Evolutionary conservation across 768 basidiomycete species (phyloP).

Genomic region (Boletus patriciae): DNA sequence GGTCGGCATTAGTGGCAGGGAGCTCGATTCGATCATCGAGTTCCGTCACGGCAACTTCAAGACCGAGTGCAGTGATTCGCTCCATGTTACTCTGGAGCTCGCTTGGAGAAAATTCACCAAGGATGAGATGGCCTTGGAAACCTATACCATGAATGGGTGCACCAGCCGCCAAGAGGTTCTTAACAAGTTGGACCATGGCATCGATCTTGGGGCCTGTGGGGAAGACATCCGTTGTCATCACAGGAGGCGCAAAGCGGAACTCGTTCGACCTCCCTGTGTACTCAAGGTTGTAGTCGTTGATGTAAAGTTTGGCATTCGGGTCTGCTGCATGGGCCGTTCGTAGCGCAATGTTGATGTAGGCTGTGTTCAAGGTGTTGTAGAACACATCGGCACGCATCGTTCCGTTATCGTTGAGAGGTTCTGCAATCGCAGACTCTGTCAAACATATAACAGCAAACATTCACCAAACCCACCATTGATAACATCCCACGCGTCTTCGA

Average conservation of each 20-base stretch:
- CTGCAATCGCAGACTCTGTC: background rate
- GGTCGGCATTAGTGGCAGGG: slow-evolving; percentile 48
- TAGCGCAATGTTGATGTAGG: slow-evolving; percentile 54
- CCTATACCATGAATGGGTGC: slow-evolving; percentile 64
- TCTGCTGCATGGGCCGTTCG: slow-evolving; percentile 32
- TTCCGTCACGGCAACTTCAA: slow-evolving; percentile 70
- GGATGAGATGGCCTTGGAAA: slow-evolving; percentile 59
- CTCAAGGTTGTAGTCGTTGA: slow-evolving; percentile 33
- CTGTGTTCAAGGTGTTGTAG: slow-evolving; percentile 48
- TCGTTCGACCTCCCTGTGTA: slow-evolving; percentile 16
- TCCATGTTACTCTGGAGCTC: slow-evolving; percentile 47
- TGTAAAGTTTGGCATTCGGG: slow-evolving; percentile 34
- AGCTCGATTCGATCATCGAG: slow-evolving; percentile 60
- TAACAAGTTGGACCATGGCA: slow-evolving; percentile 53
- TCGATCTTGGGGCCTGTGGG: slow-evolving; percentile 35
- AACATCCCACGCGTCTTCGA: slow-evolving; percentile 24
- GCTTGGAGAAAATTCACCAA: slow-evolving; percentile 52
- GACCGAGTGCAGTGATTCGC: slow-evolving; percentile 56
- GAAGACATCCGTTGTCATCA: background rate
- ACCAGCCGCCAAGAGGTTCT: slow-evolving; percentile 44
- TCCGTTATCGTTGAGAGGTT: slow-evolving; percentile 52
- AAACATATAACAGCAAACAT: background rate
- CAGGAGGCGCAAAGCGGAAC: background rate
- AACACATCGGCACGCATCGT: slow-evolving; percentile 54
- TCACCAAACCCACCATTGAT: slow-evolving; percentile 13